Percentiles rank a stretch among this genome's conserved stretches.
phyloP scores from a whole-genome alignment of 176 grass and related monocot genomes.

The Phoenix dactylifera region DNA sequence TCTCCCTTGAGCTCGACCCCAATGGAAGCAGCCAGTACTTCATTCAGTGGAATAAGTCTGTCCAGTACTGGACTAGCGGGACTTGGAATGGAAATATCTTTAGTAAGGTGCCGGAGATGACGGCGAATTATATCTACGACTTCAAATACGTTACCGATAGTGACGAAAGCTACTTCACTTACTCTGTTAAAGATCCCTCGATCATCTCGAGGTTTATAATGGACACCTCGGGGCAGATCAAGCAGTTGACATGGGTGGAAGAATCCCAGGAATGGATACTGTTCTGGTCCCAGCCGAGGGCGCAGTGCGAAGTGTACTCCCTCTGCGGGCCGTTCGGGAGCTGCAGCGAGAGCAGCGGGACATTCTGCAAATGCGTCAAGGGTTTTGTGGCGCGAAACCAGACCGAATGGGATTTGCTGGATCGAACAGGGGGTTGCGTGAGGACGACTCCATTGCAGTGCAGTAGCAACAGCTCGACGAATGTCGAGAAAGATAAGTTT shows the following conservation, averaged over 20 bases:
- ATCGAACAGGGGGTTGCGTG: slow-evolving; percentile 47
- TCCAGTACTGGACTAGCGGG: no score
- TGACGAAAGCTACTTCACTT: no score
- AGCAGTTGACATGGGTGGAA: background rate
- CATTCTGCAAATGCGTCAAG: slow-evolving; percentile 47
- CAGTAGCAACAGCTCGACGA: slow-evolving; percentile 22
- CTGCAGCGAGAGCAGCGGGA: slow-evolving; percentile 30
- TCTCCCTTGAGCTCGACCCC: no score
- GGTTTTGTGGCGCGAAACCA: slow-evolving; percentile 42
- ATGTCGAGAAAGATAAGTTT: slow-evolving; percentile 45
- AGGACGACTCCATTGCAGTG: slow-evolving; percentile 51
- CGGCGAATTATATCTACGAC: no score
- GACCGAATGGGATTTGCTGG: slow-evolving; percentile 40
- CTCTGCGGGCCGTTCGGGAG: slow-evolving; percentile 61
- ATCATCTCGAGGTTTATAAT: no score
- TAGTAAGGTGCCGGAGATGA: no score
- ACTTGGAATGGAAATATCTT: no score
- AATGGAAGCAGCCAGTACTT: no score
- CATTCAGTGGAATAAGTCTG: no score
- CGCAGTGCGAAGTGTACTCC: slow-evolving; percentile 50
- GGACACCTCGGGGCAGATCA: background rate
- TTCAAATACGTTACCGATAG: no score
- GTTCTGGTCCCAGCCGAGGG: slow-evolving; percentile 33
- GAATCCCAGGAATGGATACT: background rate
- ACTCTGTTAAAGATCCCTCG: no score